Conservation (phyloP, 2,329 filamentous ascomycete species). For the Hypoxylon sp. region DNA sequence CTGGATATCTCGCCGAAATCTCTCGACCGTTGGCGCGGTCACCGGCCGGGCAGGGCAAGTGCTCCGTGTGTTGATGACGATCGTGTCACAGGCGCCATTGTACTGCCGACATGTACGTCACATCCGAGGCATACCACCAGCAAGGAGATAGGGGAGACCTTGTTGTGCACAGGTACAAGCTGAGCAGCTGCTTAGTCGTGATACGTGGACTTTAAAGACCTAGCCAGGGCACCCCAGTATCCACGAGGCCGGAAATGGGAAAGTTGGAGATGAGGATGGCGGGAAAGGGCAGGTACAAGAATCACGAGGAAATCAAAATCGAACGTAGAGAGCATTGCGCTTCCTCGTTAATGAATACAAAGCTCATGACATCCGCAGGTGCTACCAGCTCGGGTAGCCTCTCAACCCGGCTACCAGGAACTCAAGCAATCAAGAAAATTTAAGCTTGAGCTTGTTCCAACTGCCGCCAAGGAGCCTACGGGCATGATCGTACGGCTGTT, state of each 20-base stretch:
- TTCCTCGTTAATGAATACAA: constrained; percentile 34
- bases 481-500: constrained; percentile 6
- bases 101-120: constrained; percentile 34
- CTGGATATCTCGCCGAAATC: constrained; percentile 37
- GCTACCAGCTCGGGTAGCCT: constrained; percentile 18
- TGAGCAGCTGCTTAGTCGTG: constrained; percentile 6
- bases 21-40: constrained; percentile 18
- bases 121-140: constrained; percentile 41
- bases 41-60: constrained; percentile 30
- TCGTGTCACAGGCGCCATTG: constrained; percentile 35
- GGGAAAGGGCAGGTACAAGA: constrained; percentile 25
- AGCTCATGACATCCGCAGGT: constrained; percentile 27
- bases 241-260: constrained; percentile 28
- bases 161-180: constrained; percentile 15
- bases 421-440: constrained; percentile 14
- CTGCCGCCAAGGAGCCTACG: constrained; percentile 19
- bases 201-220: constrained; percentile 22
- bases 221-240: constrained; percentile 23
- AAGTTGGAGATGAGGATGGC: constrained; percentile 19
- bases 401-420: constrained; percentile 19
- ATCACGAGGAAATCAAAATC: constrained; percentile 38
- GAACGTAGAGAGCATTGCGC: constrained; percentile 2
- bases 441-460: constrained; percentile 31
- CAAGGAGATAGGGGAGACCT: constrained; percentile 15
- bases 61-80: constrained; percentile 33